Base-by-base conservation (phyloP, 2,329 filamentous ascomycete genomes). In the Ophiostoma fasciatum region DNA sequence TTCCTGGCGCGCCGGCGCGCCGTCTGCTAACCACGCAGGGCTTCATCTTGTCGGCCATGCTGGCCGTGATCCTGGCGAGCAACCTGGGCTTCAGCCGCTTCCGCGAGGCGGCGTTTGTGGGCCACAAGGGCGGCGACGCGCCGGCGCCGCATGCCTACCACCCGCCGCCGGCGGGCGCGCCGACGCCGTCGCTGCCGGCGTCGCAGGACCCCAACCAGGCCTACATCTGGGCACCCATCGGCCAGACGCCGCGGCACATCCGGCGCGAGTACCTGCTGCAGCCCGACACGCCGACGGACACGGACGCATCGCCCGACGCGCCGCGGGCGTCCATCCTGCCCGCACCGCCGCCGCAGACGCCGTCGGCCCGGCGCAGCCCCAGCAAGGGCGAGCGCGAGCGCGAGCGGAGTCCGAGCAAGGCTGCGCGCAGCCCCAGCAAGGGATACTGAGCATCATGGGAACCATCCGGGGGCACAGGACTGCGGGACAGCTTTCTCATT, bases 331-430 rank as follows among this genome's bases (percentile, higher is more conserved):
- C 55, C 1, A 49, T 69, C 14, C 55, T 62, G 36, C 50, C 56
- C n/a, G 54, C 62, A 4, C 57, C 59, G 7, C 54, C 61, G 4
- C 58, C 60, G 5, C 58, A 57, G 39, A 66, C 63, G 3, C 66
- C 68, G 4, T 62, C 60, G 7, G 48, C 52, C 7, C 57, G 63
- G 35, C 57, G 62, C 35, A 68, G 58, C 45, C 66, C 65, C 0
- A 63, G 54, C 42, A 73, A 72, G 46, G 56, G 52, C 0, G 64
- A 69, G 5, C 55, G 66, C 31, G 57, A 57, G 11, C 50, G 58
- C n/a, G n/a, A n/a, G n/a, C n/a, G n/a, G 14, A 72, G 66, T 36
- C 66, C 67, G 1, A 47, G 59, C 8, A 71, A 71, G 49, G 51
- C 52, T 19, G 44, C 46, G 22, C 52, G 57, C 15, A 63, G 55